A percentile compares a stretch with the other conserved stretches of the same genome.
Conservation (phyloP, 176 grass and related monocot genomes). For the Zoysia japonica region DNA sequence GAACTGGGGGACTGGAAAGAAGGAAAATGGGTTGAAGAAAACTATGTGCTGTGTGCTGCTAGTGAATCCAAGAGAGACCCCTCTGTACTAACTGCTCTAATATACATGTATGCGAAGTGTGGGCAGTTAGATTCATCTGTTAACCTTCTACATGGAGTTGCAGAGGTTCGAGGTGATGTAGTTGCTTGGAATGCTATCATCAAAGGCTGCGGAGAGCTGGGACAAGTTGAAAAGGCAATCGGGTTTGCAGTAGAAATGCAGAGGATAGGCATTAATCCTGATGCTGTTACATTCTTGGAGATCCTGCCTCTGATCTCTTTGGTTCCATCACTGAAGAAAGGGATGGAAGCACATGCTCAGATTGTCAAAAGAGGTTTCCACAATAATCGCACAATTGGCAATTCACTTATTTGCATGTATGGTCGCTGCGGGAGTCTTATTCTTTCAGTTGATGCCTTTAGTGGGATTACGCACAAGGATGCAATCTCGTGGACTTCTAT, state of each 20-base stretch:
- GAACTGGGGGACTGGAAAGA: conserved; percentile 57
- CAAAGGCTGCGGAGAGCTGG: conserved; percentile 65
- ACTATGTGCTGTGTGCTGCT: conserved; percentile 31
- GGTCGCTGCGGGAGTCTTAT: conserved; percentile 55
- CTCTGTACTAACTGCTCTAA: conserved; percentile 51
- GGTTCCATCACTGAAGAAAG: conserved; percentile 60
- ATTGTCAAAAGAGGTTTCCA: conserved; percentile 74
- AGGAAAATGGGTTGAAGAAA: conserved; percentile 67
- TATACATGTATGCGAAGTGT: conserved; percentile 79
- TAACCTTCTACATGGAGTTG: conserved; percentile 46
- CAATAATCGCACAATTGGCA: conserved; percentile 43
- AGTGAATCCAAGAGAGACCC: conserved; percentile 51
- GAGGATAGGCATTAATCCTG: conserved; percentile 47
- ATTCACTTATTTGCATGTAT: conserved; percentile 77
- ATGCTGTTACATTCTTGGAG: conserved; percentile 62
- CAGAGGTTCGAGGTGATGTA: conserved; percentile 50
- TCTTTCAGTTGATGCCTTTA: conserved; percentile 53
- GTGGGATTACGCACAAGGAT: conserved; percentile 55
- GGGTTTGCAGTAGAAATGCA: conserved; percentile 58
- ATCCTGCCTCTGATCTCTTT: conserved; percentile 55
- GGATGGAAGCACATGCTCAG: conserved; percentile 59
- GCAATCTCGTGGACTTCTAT: conserved; percentile 78
- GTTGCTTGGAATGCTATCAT: conserved; percentile 78
- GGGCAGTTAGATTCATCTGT: conserved; percentile 50
- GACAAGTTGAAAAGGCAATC: conserved; percentile 47